Percentiles rank a stretch among this genome's conserved stretches.
Conservation (phyloP, 2,329 filamentous ascomycete species). For the Elsinoe australis region DNA sequence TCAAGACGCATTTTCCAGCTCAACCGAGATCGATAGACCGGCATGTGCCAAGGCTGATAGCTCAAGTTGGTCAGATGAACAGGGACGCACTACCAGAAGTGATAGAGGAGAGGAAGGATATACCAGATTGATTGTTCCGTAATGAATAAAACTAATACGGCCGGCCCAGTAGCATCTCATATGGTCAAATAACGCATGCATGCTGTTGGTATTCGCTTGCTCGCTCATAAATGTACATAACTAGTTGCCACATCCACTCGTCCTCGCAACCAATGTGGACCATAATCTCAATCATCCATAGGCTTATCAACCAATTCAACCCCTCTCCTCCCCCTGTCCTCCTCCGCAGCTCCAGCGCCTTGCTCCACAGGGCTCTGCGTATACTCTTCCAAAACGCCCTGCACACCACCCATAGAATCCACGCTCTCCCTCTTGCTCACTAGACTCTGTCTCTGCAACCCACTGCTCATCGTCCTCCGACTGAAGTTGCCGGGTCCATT, state of each 20-base stretch:
- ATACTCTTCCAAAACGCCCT: conserved; percentile 30
- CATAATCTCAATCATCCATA: conserved; percentile 48
- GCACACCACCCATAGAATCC: conserved; percentile 30
- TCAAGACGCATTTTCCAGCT: background rate
- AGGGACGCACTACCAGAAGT: background rate
- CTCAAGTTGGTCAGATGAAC: background rate
- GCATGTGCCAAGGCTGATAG: background rate
- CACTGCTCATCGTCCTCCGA: conserved; percentile 20
- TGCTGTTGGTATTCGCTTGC: background rate
- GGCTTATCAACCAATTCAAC: conserved; percentile 66
- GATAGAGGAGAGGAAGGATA: background rate
- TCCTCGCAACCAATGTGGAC: background rate
- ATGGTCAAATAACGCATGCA: background rate
- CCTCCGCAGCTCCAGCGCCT: conserved; percentile 23
- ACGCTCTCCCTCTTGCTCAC: conserved; percentile 25
- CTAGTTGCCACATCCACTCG: background rate
- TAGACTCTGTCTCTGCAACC: conserved; percentile 31
- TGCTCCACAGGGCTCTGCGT: conserved; percentile 30
- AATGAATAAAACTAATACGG: no score
- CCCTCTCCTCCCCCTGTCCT: conserved; percentile 39
- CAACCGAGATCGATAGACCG: background rate
- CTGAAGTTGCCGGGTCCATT: conserved; percentile 38
- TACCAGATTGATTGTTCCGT: background rate
- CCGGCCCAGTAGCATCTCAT: no score
- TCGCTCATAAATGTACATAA: background rate